A percentile compares a stretch with the other conserved stretches of the same genome.
Evolutionary conservation across 2,329 filamentous ascomycete species (phyloP).

Genomic region (Scedosporium apiospermum): DNA sequence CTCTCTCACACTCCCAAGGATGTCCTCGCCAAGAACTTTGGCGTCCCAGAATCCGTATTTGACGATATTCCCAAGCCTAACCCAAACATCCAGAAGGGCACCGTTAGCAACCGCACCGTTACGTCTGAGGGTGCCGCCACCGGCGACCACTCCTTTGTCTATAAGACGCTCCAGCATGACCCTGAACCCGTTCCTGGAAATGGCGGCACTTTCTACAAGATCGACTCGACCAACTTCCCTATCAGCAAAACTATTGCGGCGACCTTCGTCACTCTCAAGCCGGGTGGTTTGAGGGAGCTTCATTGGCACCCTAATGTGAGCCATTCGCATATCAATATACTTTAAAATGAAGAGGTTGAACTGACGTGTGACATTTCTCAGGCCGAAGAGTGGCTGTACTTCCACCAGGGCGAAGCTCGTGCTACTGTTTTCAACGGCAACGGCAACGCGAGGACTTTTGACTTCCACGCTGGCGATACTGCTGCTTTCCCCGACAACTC

Average conservation of each 20-base stretch:
- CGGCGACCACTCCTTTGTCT: slow-evolving; percentile 54
- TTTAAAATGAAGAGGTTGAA: background rate
- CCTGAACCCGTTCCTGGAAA: slow-evolving; percentile 49
- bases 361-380: slow-evolving; percentile 15
- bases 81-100: slow-evolving; percentile 49
- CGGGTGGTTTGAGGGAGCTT: slow-evolving; percentile 52
- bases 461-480: slow-evolving; percentile 58
- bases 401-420: slow-evolving; percentile 50
- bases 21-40: slow-evolving; percentile 61
- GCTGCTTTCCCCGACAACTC: slow-evolving; percentile 59
- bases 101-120: slow-evolving; percentile 36
- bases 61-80: slow-evolving; percentile 44
- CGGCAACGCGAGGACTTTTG: slow-evolving; percentile 53
- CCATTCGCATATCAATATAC: background rate
- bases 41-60: slow-evolving; percentile 50
- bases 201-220: slow-evolving; percentile 53
- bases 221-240: slow-evolving; percentile 60
- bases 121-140: slow-evolving; percentile 28
- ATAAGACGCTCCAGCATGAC: slow-evolving; percentile 45
- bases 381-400: slow-evolving; percentile 65
- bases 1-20: slow-evolving; percentile 53
- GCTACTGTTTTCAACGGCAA: slow-evolving; percentile 58
- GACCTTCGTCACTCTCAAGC: slow-evolving; percentile 54
- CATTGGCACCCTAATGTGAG: slow-evolving; percentile 62
- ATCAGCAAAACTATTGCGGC: slow-evolving; percentile 56